Base-by-base conservation (phyloP, 495 filamentous ascomycete genomes). In the Neurospora intermedia region DNA sequence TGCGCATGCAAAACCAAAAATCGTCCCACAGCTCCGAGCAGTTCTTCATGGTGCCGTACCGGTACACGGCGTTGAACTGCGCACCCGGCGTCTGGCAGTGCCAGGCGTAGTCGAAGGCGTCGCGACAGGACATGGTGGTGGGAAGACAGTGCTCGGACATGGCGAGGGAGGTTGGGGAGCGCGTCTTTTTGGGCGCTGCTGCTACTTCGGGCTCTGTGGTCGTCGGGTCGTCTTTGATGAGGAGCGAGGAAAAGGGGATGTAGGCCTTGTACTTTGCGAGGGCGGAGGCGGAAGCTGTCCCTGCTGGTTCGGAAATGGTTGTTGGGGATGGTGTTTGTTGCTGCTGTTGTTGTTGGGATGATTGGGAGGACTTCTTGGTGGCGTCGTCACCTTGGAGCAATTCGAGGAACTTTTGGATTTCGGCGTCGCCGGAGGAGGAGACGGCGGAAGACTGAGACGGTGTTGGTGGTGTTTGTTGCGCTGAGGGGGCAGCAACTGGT, bases 1-100 rank as follows among this genome's bases (percentile, higher is more conserved):
- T 90, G 72, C 91, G 90, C 93, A 99, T 97, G 85, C 96, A 99
- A 82, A 97, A 92, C 89, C 95, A 93, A 84, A 96, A 98, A 80
- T 95, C 91, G 75, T 89, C 85, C 92, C 94, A 97, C 62, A 92
- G 90, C 75, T 95, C 90, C 39, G 83, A 83, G 85, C 96, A 99
- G 11, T 87, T 84, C 3, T 90, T 88, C 69, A 96, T 75, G 48
- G 80, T 81, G 72, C 96, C 96, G 80, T 92, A 90, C 48, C 96
- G 92, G 86, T 99, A 99, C 9, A 98, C 82, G 74, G 83, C 78
- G 69, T 82, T 84, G 83, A 94, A 96, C 79, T 97, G 93, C 0
- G 94, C 92, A 35, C 94, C 96, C 4, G 96, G 86, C 0, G 93
- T 94, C 78, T 96, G 92, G 87, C 96, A 99, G 88, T 97, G 93